These are phyloP conservation scores for Aspergillus udagawae DNA, from an alignment of 2,329 filamentous ascomycete genomes.

Conservation along the genomic window DNA sequence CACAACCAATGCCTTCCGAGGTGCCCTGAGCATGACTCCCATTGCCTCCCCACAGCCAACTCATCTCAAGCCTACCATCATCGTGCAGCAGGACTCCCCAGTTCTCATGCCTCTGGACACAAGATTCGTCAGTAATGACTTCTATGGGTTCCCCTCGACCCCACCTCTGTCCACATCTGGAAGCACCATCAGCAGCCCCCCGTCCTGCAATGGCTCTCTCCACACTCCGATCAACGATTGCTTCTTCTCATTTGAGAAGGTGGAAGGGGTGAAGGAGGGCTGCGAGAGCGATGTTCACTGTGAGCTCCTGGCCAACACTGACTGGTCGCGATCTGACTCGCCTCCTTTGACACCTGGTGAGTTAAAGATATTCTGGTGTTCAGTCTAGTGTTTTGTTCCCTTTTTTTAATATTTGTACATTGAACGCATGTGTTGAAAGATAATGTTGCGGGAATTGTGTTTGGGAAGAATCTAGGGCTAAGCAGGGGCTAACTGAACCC, in stretches of 20 bases:
- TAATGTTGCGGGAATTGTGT: neutral
- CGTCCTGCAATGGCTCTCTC: conserved; percentile 68
- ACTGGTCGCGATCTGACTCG: conserved; percentile 74
- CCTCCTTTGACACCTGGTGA: conserved; percentile 89
- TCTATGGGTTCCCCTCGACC: conserved; percentile 74
- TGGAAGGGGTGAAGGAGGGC: conserved; percentile 65
- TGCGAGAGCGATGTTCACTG: conserved; percentile 67
- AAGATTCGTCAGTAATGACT: conserved; percentile 60
- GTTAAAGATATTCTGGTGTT: conserved; percentile 35
- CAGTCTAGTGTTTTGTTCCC: neutral
- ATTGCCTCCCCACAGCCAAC: conserved; percentile 71
- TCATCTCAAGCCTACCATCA: conserved; percentile 70
- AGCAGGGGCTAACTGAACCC: conserved; percentile 22
- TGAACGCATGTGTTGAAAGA: neutral
- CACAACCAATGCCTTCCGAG: conserved; percentile 40
- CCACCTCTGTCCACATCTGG: conserved; percentile 81
- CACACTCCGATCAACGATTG: conserved; percentile 79
- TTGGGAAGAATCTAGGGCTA: conserved; percentile 11
- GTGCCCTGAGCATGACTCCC: conserved; percentile 54
- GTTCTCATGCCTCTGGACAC: conserved; percentile 65
- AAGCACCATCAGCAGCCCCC: conserved; percentile 81
- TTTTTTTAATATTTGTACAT: neutral
- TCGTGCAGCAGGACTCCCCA: conserved; percentile 56
- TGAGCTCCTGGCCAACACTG: conserved; percentile 68
- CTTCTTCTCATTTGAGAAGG: conserved; percentile 68